These are phyloP conservation scores for Dryas drummondii DNA, from an alignment of 306 rosid species.

Conservation along the genomic window DNA sequence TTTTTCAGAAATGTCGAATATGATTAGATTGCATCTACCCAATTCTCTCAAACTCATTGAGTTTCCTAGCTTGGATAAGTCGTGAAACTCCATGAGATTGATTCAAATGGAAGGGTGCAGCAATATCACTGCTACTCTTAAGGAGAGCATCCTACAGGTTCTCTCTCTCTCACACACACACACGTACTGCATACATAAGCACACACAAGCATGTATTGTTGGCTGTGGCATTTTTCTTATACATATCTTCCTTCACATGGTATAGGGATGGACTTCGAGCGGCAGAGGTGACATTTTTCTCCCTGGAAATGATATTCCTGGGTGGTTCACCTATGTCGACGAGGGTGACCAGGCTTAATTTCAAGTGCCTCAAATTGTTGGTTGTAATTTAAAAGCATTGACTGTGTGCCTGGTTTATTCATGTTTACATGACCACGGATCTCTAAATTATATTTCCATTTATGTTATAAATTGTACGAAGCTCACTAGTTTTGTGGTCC, in stretches of 20 bases:
- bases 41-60: constrained; percentile 14
- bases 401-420: constrained; percentile 8
- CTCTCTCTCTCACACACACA: neutral
- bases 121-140: neutral
- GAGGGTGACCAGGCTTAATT: constrained; percentile 13
- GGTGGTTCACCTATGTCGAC: constrained; percentile 11
- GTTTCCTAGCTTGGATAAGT: constrained; percentile 19
- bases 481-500: neutral
- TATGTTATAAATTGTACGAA: constrained; percentile 17
- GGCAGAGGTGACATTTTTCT: constrained; percentile 1
- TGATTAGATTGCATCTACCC: neutral
- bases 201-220: no score
- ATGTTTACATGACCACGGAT: neutral
- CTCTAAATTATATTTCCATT: neutral
- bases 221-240: neutral
- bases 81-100: neutral
- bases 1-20: constrained; percentile 1
- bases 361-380: constrained; percentile 13
- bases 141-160: constrained; percentile 26
- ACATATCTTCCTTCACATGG: constrained; percentile 5
- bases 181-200: no score
- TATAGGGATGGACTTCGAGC: constrained; percentile 14
- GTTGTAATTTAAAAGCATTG: constrained; percentile 13
- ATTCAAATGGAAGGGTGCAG: constrained; percentile 6
- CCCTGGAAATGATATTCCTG: constrained; percentile 22